Evolutionary conservation across 345 rosid genomes (phyloP), one percentile per base, ranked within the genome.

Genomic region (Viola odorata): DNA sequence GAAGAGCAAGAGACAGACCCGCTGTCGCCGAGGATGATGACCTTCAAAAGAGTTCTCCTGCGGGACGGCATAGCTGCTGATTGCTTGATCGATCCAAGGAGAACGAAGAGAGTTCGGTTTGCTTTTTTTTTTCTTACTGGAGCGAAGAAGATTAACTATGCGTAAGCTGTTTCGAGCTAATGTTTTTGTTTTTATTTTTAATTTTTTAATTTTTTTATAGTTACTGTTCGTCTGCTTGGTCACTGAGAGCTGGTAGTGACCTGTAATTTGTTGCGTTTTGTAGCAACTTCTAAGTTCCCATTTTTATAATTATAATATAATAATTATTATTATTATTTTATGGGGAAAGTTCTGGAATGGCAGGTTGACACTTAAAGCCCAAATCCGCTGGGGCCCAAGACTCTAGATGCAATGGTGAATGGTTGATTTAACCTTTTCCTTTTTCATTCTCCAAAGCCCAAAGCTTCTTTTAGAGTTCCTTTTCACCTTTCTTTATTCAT

Each of bases 1-100:
- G 32, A 23, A 23, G 32, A 23, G 32, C 32, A 23, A 23, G 32
- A 2, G 32, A 62, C 73, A 42, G 49, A 71, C 75, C 75, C 70
- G 62, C 75, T 71, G 45, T 71, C 75, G 23, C 75, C 75, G 58
- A 71, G 75, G 62, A 71, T 71, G 47, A 71, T 71, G 53, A 71
- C 75, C 62, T 71, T 71, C 57, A 71, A 55, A 38, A 71, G 75
- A 17, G 75, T 65, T 65, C 75, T 65, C 37, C 75, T 62, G 37
- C 70, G 65, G 53, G 75, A 65, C 47, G 75, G 75, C 75, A 71
- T 70, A 36, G 50, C 11, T 16, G 51, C 11, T 41, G 53, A 52
- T 13, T 23, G 39, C 16, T 15, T 15, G 8, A 16, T 6, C 37
- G 32, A 1, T 16, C 5, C 9, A 1, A 45, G 64, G 5, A 40